Conservation (phyloP, 257 asterid species). For the Primulina tabacum region DNA sequence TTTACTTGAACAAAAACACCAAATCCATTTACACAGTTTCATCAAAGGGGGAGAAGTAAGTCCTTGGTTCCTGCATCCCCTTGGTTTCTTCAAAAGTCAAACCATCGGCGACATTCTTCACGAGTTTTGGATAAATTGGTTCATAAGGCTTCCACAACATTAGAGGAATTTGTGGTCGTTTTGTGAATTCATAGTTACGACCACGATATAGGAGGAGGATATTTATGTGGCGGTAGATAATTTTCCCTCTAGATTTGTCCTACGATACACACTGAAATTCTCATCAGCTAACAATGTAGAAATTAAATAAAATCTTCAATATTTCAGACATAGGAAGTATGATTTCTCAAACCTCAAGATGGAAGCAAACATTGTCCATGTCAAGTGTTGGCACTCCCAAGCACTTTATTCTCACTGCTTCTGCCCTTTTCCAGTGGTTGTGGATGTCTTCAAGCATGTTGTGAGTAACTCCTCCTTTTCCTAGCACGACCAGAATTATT, state of each 20-base stretch:
- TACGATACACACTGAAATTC: constrained; percentile 50
- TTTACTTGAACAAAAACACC: not conserved
- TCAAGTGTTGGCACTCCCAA: constrained; percentile 90
- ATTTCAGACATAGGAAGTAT: not conserved
- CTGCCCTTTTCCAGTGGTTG: constrained; percentile 83
- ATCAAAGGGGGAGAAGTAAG: constrained; percentile 66
- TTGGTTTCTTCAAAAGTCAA: constrained; percentile 81
- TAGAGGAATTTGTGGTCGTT: constrained; percentile 52
- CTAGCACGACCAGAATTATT: constrained; percentile 29
- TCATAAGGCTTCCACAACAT: constrained; percentile 85
- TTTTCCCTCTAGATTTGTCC: constrained; percentile 83
- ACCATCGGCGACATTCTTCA: constrained; percentile 77
- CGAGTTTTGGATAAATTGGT: constrained; percentile 87
- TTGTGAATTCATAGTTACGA: constrained; percentile 60
- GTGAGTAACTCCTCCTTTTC: constrained; percentile 91
- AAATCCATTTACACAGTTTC: constrained; percentile 65
- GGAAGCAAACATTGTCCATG: constrained; percentile 85
- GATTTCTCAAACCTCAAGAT: constrained; percentile 64
- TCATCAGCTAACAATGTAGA: constrained; percentile 29
- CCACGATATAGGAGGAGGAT: constrained; percentile 67
- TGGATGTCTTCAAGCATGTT: constrained; percentile 84
- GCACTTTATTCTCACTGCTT: constrained; percentile 86
- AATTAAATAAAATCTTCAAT: not conserved
- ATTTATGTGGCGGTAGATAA: constrained; percentile 63
- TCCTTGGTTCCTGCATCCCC: constrained; percentile 68